A percentile compares a stretch with the other conserved stretches of the same genome.
These are phyloP conservation scores for Bacterosira constricta DNA, from an alignment of 108 stramenopile species.

Conservation along the genomic window DNA sequence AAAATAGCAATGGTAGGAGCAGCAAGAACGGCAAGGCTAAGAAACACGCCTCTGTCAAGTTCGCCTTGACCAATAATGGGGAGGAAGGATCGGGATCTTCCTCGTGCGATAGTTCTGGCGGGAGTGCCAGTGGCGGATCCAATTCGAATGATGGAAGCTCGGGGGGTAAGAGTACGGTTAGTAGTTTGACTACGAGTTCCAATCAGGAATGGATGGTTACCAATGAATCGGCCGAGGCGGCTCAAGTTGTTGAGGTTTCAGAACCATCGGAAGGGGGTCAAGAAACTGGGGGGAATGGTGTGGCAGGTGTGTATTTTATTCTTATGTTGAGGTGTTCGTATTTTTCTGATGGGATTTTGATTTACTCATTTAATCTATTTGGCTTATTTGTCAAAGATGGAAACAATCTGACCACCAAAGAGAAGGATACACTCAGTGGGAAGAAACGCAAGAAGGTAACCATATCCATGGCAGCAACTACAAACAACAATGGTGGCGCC, in stretches of 20 bases:
- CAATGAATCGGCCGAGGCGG: conserved; percentile 4
- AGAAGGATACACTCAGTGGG: conserved; percentile 6
- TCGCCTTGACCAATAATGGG: too few relatives aligned
- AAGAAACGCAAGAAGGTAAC: conserved; percentile 42
- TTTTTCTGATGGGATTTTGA: too few relatives aligned
- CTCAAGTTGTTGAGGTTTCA: not conserved
- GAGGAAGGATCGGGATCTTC: conserved; percentile 14
- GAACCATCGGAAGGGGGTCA: not conserved
- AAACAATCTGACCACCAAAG: not conserved
- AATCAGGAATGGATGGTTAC: conserved; percentile 48
- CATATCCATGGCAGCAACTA: not conserved
- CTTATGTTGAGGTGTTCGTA: too few relatives aligned
- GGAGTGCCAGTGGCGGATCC: conserved; percentile 32
- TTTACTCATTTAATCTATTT: not conserved
- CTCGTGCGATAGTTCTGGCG: conserved; percentile 24
- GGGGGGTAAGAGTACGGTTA: conserved; percentile 50
- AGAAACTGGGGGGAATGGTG: not conserved
- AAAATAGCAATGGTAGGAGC: not conserved
- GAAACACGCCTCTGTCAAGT: too few relatives aligned
- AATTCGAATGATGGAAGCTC: conserved; percentile 45
- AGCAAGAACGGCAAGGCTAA: too few relatives aligned
- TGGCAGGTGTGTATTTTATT: conserved; percentile 17
- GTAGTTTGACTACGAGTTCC: conserved; percentile 51
- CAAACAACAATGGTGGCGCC: not conserved
- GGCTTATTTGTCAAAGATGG: conserved; percentile 1